Evolutionary conservation across 75 land plant genomes (phyloP).

Genomic region (Chamaecyparis obtusa): DNA sequence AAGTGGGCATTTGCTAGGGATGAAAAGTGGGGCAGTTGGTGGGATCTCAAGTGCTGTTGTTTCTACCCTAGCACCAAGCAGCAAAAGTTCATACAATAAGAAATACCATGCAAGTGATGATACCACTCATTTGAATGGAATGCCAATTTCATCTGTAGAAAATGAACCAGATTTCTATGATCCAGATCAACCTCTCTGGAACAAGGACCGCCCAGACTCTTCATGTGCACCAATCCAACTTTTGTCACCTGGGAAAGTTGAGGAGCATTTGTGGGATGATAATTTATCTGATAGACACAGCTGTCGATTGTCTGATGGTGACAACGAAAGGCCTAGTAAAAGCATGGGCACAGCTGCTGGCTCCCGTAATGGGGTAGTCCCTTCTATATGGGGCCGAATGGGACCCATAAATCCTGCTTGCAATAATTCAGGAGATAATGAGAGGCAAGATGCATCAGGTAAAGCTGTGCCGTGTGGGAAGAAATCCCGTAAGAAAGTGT

Average conservation of each 20-base stretch:
- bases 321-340: slow-evolving; percentile 20
- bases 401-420: slow-evolving; percentile 12
- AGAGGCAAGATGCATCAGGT: neutral
- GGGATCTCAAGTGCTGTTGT: slow-evolving; percentile 22
- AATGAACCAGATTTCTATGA: slow-evolving; percentile 86
- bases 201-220: slow-evolving; percentile 52
- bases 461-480: slow-evolving; percentile 2
- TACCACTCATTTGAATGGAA: slow-evolving; percentile 37
- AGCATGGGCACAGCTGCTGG: slow-evolving; percentile 15
- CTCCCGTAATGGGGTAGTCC: slow-evolving; percentile 29
- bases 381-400: slow-evolving; percentile 72
- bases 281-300: slow-evolving; percentile 30
- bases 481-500: neutral
- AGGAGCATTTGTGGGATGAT: slow-evolving; percentile 36
- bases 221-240: slow-evolving; percentile 29
- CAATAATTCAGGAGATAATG: slow-evolving; percentile 2
- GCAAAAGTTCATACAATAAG: slow-evolving; percentile 31
- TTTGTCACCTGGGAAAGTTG: slow-evolving; percentile 43
- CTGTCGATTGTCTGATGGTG: slow-evolving; percentile 17
- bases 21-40: slow-evolving; percentile 42
- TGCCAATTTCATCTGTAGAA: slow-evolving; percentile 19
- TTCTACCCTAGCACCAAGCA: slow-evolving; percentile 20
- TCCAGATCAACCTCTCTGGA: slow-evolving; percentile 97
- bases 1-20: slow-evolving; percentile 48
- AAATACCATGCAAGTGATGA: slow-evolving; percentile 32